These are phyloP conservation scores for Strobilomyces confusus DNA, from an alignment of 768 basidiomycete genomes.

Conservation along the genomic window DNA sequence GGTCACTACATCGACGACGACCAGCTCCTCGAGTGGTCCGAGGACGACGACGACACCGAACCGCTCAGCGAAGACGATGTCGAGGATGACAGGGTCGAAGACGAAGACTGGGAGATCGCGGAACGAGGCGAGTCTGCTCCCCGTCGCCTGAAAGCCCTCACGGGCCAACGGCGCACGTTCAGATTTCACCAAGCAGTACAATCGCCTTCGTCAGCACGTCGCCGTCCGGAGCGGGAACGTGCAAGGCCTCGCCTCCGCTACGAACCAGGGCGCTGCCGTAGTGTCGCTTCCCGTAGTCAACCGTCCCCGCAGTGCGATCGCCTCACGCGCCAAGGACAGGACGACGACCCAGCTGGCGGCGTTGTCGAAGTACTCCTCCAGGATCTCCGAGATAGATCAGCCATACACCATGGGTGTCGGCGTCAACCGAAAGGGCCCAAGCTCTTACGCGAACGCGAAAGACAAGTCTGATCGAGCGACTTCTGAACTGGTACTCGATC, in stretches of 20 bases:
- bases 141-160: neutral
- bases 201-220: constrained; percentile 88
- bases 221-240: constrained; percentile 75
- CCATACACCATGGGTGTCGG: constrained; percentile 68
- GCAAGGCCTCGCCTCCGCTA: constrained; percentile 52
- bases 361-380: constrained; percentile 72
- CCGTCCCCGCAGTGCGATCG: constrained; percentile 43
- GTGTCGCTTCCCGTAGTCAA: constrained; percentile 71
- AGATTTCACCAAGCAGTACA: constrained; percentile 99
- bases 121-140: constrained; percentile 58
- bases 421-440: constrained; percentile 90
- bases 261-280: constrained; percentile 46
- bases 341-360: constrained; percentile 70
- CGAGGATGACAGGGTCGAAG: constrained; percentile 64
- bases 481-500: constrained; percentile 94
- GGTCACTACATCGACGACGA: constrained; percentile 46
- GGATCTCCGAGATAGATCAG: constrained; percentile 69
- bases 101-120: constrained; percentile 86
- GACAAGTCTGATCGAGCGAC: constrained; percentile 98
- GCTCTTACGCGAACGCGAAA: constrained; percentile 81
- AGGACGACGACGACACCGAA: no score
- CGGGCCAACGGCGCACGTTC: constrained; percentile 5
- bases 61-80: constrained; percentile 35
- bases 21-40: constrained; percentile 30
- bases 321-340: constrained; percentile 46